Conservation (phyloP, 768 basidiomycete species). For the Coprinellus micaceus region DNA sequence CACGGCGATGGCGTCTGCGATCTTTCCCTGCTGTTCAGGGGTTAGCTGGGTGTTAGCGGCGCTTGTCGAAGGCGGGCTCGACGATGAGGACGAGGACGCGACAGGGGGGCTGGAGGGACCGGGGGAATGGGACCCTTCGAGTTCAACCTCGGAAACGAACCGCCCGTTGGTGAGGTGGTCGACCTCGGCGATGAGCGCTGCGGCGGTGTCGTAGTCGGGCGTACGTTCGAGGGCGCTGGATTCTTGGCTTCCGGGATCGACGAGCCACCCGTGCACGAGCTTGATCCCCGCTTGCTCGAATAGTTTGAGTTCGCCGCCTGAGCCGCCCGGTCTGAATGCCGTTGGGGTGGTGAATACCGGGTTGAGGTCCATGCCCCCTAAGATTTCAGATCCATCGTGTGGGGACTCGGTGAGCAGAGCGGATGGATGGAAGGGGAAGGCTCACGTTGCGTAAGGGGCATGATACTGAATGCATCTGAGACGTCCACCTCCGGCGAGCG, state of each 20-base stretch:
- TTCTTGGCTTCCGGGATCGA: constrained; percentile 65
- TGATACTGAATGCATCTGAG: constrained; percentile 67
- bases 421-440: constrained; percentile 8
- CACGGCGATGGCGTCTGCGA: constrained; percentile 66
- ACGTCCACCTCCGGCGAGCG: constrained; percentile 58
- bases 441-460: constrained; percentile 77
- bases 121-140: constrained; percentile 11
- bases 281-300: constrained; percentile 80
- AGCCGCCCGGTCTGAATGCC: constrained; percentile 62
- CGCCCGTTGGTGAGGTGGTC: constrained; percentile 67
- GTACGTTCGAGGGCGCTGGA: constrained; percentile 46
- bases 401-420: neutral
- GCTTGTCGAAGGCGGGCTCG: neutral
- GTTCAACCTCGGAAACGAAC: constrained; percentile 50
- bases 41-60: constrained; percentile 38
- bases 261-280: constrained; percentile 88
- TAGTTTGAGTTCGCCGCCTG: constrained; percentile 74
- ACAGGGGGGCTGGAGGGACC: neutral
- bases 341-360: constrained; percentile 71
- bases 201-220: constrained; percentile 71
- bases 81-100: neutral
- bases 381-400: neutral
- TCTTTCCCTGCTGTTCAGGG: constrained; percentile 54
- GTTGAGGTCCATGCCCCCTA: constrained; percentile 88
- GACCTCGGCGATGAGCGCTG: constrained; percentile 73